Evolutionary conservation across 2,329 filamentous ascomycete species (phyloP), one percentile per base, ranked within the genome.

Genomic region (Pyrenochaeta sp.): DNA sequence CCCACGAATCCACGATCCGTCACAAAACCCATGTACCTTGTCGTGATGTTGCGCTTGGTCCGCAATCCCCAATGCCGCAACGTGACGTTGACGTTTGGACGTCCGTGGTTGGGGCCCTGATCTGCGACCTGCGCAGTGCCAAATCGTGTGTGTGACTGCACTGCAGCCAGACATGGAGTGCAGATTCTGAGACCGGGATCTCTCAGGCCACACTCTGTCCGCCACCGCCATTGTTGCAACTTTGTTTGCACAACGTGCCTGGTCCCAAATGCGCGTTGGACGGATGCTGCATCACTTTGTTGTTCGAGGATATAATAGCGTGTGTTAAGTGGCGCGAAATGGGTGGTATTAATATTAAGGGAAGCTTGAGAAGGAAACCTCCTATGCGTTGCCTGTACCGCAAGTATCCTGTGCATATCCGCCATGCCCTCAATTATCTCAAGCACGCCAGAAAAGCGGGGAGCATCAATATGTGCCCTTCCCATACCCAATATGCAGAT

Each of bases 321-420:
- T 28, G 28, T 46, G 48, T 44, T 10, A 47, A 30, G 28, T 52
- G 51, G 37, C 39, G 45, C 54, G 47, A 57, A 66, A 58, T 44
- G 56, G 57, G 55, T 66, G 50, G 54, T 65, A 69, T 72, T 72
- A 68, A 65, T 64, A 72, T 67, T 69, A 71, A 62, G 60, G 66
- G 62, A 65, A 67, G 54, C 51, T 56, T 56, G 36, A 45, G 50
- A 64, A 59, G 55, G 56, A 50, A 45, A 46, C 52, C 44, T 61
- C 56, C 60, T 52, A 56, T 59, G 58, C 60, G 34, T 55, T 64
- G 59, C 59, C 58, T 15, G 49, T 59, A 56, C 46, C 58, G 36
- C 45, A 45, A 56, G 37, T 53, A 45, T 30, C 48, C 48, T 39
- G 40, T 45, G 53, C 54, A 56, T 59, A 36, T 56, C 57, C 51